Evolutionary conservation across 2,329 filamentous ascomycete genomes (phyloP).

Genomic region (Aspergillus viridinutans): DNA sequence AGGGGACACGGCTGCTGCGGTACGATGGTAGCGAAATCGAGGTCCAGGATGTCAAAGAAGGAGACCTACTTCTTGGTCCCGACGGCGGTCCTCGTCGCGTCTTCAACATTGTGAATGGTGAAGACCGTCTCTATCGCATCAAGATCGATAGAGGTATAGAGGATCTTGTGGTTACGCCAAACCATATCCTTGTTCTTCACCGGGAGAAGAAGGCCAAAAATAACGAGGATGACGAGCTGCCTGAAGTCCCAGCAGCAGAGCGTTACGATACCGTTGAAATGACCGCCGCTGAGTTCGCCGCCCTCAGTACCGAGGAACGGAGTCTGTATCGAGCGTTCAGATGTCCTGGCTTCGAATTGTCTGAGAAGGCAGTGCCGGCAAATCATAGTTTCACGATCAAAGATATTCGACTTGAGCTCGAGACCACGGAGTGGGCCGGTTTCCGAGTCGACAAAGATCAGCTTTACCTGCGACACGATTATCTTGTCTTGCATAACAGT

Average conservation of each 20-base stretch:
- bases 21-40: slow-evolving; percentile 43
- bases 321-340: slow-evolving; percentile 34
- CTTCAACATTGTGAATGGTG: slow-evolving; percentile 49
- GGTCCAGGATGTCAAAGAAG: slow-evolving; percentile 49
- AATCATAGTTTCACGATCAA: slow-evolving; percentile 38
- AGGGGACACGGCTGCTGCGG: slow-evolving; percentile 44
- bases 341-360: slow-evolving; percentile 28
- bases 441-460: slow-evolving; percentile 51
- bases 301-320: slow-evolving; percentile 36
- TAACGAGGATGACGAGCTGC: slow-evolving; percentile 1
- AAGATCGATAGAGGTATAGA: slow-evolving; percentile 40
- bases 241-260: slow-evolving; percentile 16
- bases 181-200: slow-evolving; percentile 48
- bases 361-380: slow-evolving; percentile 22
- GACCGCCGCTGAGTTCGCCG: slow-evolving; percentile 45
- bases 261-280: slow-evolving; percentile 44
- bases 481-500: slow-evolving; percentile 46
- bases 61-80: slow-evolving; percentile 48
- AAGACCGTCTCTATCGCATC: slow-evolving; percentile 48
- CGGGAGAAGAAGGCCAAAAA: slow-evolving; percentile 25
- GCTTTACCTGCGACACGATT: slow-evolving; percentile 49
- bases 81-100: slow-evolving; percentile 46
- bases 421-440: slow-evolving; percentile 47
- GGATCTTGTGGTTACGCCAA: slow-evolving; percentile 48
- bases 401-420: slow-evolving; percentile 42